Evolutionary conservation across 257 asterid genomes (phyloP), one percentile per base, ranked within the genome.

Genomic region (Gentiana straminea): DNA sequence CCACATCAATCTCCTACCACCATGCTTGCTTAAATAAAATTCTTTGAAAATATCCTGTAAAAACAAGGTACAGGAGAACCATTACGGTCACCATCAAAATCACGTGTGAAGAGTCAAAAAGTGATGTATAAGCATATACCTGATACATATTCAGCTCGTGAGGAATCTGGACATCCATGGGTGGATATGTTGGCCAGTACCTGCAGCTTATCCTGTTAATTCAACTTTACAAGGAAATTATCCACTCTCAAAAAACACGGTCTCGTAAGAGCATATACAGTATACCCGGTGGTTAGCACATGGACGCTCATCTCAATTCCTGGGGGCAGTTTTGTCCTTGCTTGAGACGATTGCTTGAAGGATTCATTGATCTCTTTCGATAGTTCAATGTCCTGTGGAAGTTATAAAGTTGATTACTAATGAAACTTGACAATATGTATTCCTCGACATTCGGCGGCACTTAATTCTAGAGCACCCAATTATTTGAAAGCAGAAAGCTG

Each of bases 221-320:
- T 60, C 54, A 59, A 34, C 38, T 34, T 45, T 61, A 43, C 51
- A 34, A 48, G 44, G 48, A 55, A 58, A 49, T 7, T 24, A 24
- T 24, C 24, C 45, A 24, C 55, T 9, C 8, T 33, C 49, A 59
- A 45, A 3, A 58, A 41, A 69, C 2, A 60, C 60, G 10, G 15
- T 8, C 33, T 53, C 9, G 35, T 13, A 15, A 55, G 33, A 54
- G 59, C 36, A 48, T 38, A 7, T 35, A 41, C 61, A 52, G 58
- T 79, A 49, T 60, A 91, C 95, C 99, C 99, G 57, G 95, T 92
- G 57, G 95, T 92, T 72, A 92, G 68, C 68, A 92, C 99, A 52
- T 92, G 99, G 64, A 92, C 99, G 51, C 99, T 92, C 99, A 92
- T 71, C 88, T 92, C 99, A n/a, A 92, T 92, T 59, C 97, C 97